Base-by-base conservation (phyloP, 1,139 yeast genomes). In the Sporopachydermia cereana region DNA sequence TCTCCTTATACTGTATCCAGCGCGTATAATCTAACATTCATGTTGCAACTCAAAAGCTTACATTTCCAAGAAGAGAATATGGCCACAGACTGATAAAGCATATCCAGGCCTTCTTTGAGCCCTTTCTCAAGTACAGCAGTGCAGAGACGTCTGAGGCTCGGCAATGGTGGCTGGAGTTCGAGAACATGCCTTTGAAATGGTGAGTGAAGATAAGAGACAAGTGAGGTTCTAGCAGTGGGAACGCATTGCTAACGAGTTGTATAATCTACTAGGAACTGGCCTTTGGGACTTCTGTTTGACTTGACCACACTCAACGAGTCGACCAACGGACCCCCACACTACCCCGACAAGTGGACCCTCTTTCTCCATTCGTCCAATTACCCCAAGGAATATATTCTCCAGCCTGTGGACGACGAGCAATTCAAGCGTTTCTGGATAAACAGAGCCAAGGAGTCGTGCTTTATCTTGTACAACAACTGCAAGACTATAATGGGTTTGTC, bases 111-210 rank as follows among this genome's bases (percentile, higher is more conserved):
- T 79, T 68, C 56, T 75, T 81, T 51, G 55, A 60, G 41, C 59
- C 66, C n/a, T 62, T 57, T 45, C 50, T 72, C 22, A 61, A 61
- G 29, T 21, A 60, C 60, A 44, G 62, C 64, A 18, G 51, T 56
- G 45, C 51, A 57, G 42, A 67, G 73, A 1, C 51, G 52, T 47
- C 54, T 1, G 56, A 56, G 2, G n/a, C n/a, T n/a, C n/a, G n/a
- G n/a, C n/a, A n/a, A n/a, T 69, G 79, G 71, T 86, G 95, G 95
- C 67, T 86, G 44, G 86, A 77, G 51, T 74, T 67, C 54, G 79
- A 79, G 25, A 72, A 66, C 3, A 76, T 68, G 1, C 86, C 93
- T 0, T 49, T 88, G 24, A 71, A 74, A 43, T 88, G 96, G 63
- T 56, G 45, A 41, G 57, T 21, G 18, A 23, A 25, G 4, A 25